Conservation (phyloP, 73 alveolate species). For the Tetrahymena thermophila region DNA sequence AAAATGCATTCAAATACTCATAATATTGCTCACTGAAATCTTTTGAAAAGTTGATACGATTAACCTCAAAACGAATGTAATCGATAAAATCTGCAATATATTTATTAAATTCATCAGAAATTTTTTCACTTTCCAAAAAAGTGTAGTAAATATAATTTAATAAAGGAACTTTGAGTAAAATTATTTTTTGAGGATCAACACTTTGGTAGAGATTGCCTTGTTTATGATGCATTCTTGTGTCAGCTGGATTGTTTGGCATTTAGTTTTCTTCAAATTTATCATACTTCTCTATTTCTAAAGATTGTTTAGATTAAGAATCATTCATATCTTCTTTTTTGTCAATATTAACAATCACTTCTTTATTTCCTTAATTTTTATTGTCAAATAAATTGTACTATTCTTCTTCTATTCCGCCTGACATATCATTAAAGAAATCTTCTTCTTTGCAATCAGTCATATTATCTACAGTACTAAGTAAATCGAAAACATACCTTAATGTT, state of each 20-base stretch:
- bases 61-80: conserved; percentile 9
- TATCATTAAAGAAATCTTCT: conserved; percentile 4
- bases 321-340: neutral
- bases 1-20: conserved; percentile 11
- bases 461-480: conserved; percentile 29
- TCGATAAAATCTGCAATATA: conserved; percentile 13
- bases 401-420: neutral
- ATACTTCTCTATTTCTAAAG: neutral
- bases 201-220: neutral
- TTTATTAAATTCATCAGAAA: conserved; percentile 31
- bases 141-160: conserved; percentile 27
- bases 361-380: neutral
- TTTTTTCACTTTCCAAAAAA: conserved; percentile 36
- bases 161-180: conserved; percentile 10
- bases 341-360: neutral
- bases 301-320: neutral
- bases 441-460: conserved; percentile 25
- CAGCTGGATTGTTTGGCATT: neutral
- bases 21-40: conserved; percentile 2
- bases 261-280: neutral
- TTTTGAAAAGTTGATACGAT: conserved; percentile 6
- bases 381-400: neutral
- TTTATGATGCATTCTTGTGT: neutral
- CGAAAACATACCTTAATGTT: conserved; percentile 23
- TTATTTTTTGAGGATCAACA: neutral